These are phyloP conservation scores for Torrubiella hemipterigena DNA, from an alignment of 2,329 filamentous ascomycete genomes.

Conservation along the genomic window DNA sequence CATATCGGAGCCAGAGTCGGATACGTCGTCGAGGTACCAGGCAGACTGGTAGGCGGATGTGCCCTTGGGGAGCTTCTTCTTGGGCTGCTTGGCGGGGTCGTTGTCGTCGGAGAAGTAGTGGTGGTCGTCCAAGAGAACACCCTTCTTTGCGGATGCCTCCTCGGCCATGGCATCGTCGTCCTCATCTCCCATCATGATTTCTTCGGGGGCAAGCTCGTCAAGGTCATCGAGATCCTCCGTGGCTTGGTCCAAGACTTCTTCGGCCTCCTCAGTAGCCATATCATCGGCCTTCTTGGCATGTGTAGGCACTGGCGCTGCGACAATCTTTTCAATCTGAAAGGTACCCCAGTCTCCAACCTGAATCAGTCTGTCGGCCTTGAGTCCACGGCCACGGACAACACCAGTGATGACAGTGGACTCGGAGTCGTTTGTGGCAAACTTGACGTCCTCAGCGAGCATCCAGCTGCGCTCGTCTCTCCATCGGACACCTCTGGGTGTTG, in stretches of 20 bases:
- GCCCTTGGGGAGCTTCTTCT: slow-evolving; percentile 73
- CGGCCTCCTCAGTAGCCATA: slow-evolving; percentile 47
- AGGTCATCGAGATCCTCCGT: slow-evolving; percentile 74
- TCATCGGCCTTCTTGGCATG: slow-evolving; percentile 58
- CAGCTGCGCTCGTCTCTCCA: slow-evolving; percentile 95
- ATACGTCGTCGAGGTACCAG: slow-evolving; percentile 78
- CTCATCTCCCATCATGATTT: slow-evolving; percentile 60
- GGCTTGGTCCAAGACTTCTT: slow-evolving; percentile 55
- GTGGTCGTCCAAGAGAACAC: slow-evolving; percentile 88
- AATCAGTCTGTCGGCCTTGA: slow-evolving; percentile 83
- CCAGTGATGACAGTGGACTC: slow-evolving; percentile 69
- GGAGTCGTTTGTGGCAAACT: slow-evolving; percentile 51
- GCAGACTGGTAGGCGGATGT: slow-evolving; percentile 91
- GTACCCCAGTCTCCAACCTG: slow-evolving; percentile 91
- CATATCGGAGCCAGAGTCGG: slow-evolving; percentile 75
- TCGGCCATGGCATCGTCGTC: slow-evolving; percentile 28
- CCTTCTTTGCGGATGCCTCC: slow-evolving; percentile 50
- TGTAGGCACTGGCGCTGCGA: slow-evolving; percentile 55
- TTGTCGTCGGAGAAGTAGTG: slow-evolving; percentile 90
- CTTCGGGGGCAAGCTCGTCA: slow-evolving; percentile 75
- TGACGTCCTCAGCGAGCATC: slow-evolving; percentile 79
- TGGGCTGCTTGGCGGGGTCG: slow-evolving; percentile 31
- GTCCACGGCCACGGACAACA: slow-evolving; percentile 68
- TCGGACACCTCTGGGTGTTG: slow-evolving; percentile 81
- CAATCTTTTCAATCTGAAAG: slow-evolving; percentile 85